phyloP scores from a whole-genome alignment of 805 yeast species.

The Metschnikowia drakensbergensis region DNA sequence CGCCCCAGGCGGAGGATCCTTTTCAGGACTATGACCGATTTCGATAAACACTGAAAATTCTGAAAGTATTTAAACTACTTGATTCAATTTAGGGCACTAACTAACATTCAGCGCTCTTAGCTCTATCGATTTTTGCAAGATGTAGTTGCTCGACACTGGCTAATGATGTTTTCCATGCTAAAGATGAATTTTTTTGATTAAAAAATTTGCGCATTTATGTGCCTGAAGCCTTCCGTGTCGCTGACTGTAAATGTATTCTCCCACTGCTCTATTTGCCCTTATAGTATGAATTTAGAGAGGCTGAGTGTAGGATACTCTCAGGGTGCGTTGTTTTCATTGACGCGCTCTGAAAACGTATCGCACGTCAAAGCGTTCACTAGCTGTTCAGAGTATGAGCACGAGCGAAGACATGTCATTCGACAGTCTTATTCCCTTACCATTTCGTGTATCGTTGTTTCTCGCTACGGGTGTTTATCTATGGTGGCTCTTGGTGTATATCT shows the following conservation, averaged over 20 bases:
- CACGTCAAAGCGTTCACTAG: background rate
- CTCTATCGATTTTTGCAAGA: background rate
- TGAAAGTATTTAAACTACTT: conserved; percentile 28
- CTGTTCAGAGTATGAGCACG: background rate
- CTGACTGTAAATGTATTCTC: background rate
- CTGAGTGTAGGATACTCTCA: background rate
- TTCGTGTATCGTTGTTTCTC: conserved; percentile 46
- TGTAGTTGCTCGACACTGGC: conserved; percentile 21
- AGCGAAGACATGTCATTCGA: conserved; percentile 18
- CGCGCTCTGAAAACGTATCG: background rate
- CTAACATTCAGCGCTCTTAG: conserved; percentile 13
- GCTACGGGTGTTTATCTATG: conserved; percentile 53
- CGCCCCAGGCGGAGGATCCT: conserved; percentile 74
- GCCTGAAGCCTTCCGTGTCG: conserved; percentile 32
- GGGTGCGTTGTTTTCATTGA: background rate
- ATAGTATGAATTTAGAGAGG: background rate
- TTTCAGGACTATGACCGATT: conserved; percentile 61
- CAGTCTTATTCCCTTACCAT: conserved; percentile 36
- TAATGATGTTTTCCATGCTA: conserved; percentile 58
- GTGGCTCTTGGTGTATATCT: conserved; percentile 43
- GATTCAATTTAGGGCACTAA: conserved; percentile 4
- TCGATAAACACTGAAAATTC: conserved; percentile 69
- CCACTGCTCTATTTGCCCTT: background rate
- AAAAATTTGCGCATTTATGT: conserved; percentile 31
- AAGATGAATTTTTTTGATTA: conserved; percentile 53